Evolutionary conservation across 2,329 filamentous ascomycete species (phyloP).

Genomic region (Cylindrodendrum hubeiense): DNA sequence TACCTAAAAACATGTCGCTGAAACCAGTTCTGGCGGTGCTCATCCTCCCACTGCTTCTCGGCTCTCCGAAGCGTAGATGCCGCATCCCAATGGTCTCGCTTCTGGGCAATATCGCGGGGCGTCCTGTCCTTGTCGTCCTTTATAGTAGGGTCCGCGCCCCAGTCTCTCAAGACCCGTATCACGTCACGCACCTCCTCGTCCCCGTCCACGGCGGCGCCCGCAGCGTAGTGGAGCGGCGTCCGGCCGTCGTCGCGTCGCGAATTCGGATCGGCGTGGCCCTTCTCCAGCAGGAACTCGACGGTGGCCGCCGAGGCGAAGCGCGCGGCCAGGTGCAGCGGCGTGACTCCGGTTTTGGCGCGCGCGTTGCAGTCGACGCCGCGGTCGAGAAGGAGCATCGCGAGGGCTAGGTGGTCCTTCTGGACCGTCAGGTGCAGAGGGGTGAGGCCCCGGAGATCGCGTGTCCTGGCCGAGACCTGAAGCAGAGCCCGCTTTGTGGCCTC

Average conservation of each 20-base stretch:
- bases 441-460: constrained; percentile 46
- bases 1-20: constrained; percentile 44
- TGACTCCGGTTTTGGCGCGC: constrained; percentile 47
- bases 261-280: constrained; percentile 46
- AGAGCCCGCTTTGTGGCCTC: constrained; percentile 41
- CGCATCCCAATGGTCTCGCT: constrained; percentile 48
- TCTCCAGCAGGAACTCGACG: constrained; percentile 49
- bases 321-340: constrained; percentile 48
- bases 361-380: constrained; percentile 41
- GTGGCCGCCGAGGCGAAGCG: constrained; percentile 45
- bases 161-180: constrained; percentile 46
- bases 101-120: constrained; percentile 48
- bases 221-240: constrained; percentile 49
- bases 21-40: constrained; percentile 45
- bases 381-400: constrained; percentile 50
- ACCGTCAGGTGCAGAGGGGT: constrained; percentile 48
- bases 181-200: constrained; percentile 49
- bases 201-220: constrained; percentile 45
- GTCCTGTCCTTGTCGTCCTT: constrained; percentile 44
- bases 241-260: constrained; percentile 45
- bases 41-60: constrained; percentile 50
- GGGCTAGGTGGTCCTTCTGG: constrained; percentile 48
- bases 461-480: constrained; percentile 37
- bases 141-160: constrained; percentile 46
- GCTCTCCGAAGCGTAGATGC: constrained; percentile 48